Evolutionary conservation across 345 rosid species (phyloP).

Genomic region (Eutrema yunnanense): DNA sequence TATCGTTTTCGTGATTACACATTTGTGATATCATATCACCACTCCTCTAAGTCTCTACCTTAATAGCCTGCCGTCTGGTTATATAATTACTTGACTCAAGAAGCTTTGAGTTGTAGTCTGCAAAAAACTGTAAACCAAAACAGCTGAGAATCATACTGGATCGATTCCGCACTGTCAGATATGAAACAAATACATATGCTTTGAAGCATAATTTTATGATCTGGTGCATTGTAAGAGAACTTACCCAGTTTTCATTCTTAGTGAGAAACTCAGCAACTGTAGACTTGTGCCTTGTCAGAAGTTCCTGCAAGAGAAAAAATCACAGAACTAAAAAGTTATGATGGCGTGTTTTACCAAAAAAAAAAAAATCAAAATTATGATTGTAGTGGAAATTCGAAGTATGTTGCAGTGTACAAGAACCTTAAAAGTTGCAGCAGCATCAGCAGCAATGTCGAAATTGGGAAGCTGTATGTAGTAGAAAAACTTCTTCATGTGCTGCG

Average conservation of each 20-base stretch:
- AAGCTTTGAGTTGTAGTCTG: conserved; percentile 80
- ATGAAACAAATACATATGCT: neutral
- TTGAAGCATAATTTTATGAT: neutral
- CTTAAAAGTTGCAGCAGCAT: conserved; percentile 98
- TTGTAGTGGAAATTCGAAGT: neutral
- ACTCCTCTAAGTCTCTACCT: conserved; percentile 40
- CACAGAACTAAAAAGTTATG: neutral
- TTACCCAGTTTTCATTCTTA: conserved; percentile 85
- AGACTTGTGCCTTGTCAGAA: conserved; percentile 91
- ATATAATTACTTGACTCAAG: conserved; percentile 86
- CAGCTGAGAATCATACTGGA: conserved; percentile 5
- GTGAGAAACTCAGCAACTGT: conserved; percentile 89
- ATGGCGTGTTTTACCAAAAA: neutral
- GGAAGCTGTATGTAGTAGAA: conserved; percentile 86
- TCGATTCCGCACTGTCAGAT: neutral
- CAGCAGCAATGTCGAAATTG: conserved; percentile 91
- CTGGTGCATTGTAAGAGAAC: neutral
- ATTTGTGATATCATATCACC: neutral
- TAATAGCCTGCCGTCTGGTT: conserved; percentile 85
- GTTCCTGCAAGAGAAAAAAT: conserved; percentile 51
- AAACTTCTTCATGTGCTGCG: conserved; percentile 69
- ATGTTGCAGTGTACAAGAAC: conserved; percentile 25
- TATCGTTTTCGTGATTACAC: neutral
- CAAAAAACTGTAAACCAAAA: conserved; percentile 59
- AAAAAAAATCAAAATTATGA: neutral